These are phyloP conservation scores for Tolypocladium inflatum DNA, from an alignment of 2,329 filamentous ascomycete species.

Conservation along the genomic window DNA sequence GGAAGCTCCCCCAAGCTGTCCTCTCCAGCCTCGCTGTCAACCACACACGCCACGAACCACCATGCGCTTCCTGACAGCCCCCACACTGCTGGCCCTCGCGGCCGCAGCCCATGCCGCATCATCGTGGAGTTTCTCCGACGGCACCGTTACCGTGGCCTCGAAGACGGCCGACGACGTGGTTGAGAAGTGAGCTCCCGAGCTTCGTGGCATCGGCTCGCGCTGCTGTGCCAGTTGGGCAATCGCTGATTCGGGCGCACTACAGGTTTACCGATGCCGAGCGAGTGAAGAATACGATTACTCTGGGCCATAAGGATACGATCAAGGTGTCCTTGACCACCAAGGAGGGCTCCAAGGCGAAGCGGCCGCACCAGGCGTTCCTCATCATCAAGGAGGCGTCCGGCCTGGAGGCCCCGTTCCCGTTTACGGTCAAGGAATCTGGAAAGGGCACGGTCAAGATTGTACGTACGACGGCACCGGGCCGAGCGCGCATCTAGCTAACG, in stretches of 20 bases:
- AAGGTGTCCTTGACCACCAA: slow-evolving; percentile 76
- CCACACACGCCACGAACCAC: slow-evolving; percentile 12
- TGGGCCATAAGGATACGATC: slow-evolving; percentile 62
- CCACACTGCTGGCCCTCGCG: slow-evolving; percentile 35
- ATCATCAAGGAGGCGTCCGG: slow-evolving; percentile 69
- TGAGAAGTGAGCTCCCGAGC: slow-evolving; percentile 48
- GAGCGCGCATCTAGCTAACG: slow-evolving; percentile 15
- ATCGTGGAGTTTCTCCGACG: slow-evolving; percentile 68
- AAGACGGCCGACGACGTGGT: slow-evolving; percentile 57
- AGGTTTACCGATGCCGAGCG: slow-evolving; percentile 52
- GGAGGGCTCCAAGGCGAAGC: slow-evolving; percentile 68
- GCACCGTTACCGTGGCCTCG: slow-evolving; percentile 51
- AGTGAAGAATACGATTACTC: slow-evolving; percentile 51
- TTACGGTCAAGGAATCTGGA: slow-evolving; percentile 77
- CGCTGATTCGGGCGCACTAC: slow-evolving; percentile 1
- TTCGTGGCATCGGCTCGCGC: neutral
- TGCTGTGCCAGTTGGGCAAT: neutral
- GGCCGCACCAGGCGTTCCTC: slow-evolving; percentile 90
- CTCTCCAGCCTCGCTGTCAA: slow-evolving; percentile 13
- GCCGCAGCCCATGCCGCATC: slow-evolving; percentile 42
- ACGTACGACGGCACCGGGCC: slow-evolving; percentile 24
- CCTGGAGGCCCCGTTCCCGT: slow-evolving; percentile 77
- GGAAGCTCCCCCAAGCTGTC: slow-evolving; percentile 19
- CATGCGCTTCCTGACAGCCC: slow-evolving; percentile 28
- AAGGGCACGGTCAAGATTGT: slow-evolving; percentile 82